Evolutionary conservation across 768 basidiomycete species (phyloP), one percentile per base, ranked within the genome.

Genomic region (Harrya chromipes): DNA sequence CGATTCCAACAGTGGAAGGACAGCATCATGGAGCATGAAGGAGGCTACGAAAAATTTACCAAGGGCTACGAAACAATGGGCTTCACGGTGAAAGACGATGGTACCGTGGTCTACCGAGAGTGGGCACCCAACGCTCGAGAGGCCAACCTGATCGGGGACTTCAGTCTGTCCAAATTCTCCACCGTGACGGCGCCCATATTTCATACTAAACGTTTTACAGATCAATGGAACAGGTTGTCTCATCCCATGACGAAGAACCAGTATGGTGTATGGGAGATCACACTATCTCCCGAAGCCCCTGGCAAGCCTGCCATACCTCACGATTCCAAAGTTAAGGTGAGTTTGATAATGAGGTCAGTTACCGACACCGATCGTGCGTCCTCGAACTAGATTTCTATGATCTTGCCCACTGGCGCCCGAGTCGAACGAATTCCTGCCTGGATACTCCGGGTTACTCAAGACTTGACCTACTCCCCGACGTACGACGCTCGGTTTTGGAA

Each of bases 401-500:
- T 93, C 45, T 63, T 83, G n/a, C 84, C 86, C 0, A 74, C 73
- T 36, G 88, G 90, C 12, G 74, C 82, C 55, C 85, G 90, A 27
- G 87, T 97, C 53, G 97, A 99, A 66, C 84, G 94, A 34, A 66
- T 98, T 35, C 95, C 97, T 4, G 84, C 89, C 4, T 99, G 95
- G 97, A 94, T 92, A 61, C 84, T 71, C 49, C 90, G 95, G 53
- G 95, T 98, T 53, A 97, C 95, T 5, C 97, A 99, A 67, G 93
- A 99, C 65, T 73, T 98, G 49, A 66, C 71, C 41, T 82, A 91
- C 37, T 98, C 97, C 16, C 90, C 93, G 13, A 79, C 90, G 6
- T 99, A 95, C 67, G 97, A 99, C 53, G 90, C 92, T 17, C 84
- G 91, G n/a, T 97, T 99, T 71, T 99, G 97, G 97, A 97, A 98